Conservation (phyloP, 495 filamentous ascomycete species). For the Rhizodiscina lignyota region DNA sequence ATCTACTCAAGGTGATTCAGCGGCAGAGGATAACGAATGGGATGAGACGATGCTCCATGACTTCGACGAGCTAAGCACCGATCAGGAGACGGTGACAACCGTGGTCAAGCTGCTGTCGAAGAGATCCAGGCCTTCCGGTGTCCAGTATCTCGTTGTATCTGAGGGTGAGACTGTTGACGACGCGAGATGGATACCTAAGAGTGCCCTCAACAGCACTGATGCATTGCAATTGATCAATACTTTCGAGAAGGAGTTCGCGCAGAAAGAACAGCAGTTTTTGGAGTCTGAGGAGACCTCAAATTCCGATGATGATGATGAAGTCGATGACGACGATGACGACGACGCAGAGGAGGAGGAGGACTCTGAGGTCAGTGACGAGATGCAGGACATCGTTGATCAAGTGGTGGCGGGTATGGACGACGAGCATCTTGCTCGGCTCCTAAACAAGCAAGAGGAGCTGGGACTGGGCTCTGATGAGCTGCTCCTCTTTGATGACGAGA, state of each 20-base stretch:
- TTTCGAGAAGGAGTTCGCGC: constrained; percentile 25
- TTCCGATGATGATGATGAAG: constrained; percentile 15
- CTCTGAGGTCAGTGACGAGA: constrained; percentile 18
- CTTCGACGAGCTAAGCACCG: constrained; percentile 31
- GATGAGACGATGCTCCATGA: constrained; percentile 23
- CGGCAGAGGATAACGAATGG: constrained; percentile 20
- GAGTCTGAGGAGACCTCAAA: no score
- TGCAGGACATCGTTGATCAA: constrained; percentile 14
- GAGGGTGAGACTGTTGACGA: constrained; percentile 26
- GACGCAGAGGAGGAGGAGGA: constrained; percentile 19
- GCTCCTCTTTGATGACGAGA: constrained; percentile 31
- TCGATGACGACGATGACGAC: constrained; percentile 21
- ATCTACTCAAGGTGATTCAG: no score
- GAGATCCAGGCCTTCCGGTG: constrained; percentile 23
- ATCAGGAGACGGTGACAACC: constrained; percentile 17
- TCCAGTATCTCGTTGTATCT: constrained; percentile 36
- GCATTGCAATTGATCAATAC: constrained; percentile 18
- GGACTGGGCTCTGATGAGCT: constrained; percentile 42
- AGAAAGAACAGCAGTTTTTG: no score
- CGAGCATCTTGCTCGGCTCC: constrained; percentile 38
- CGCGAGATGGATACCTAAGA: constrained; percentile 30
- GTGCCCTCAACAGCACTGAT: constrained; percentile 13
- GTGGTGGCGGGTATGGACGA: constrained; percentile 29
- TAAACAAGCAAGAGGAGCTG: constrained; percentile 50
- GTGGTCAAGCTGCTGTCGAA: constrained; percentile 25